Evolutionary conservation across 768 basidiomycete genomes (phyloP).

Genomic region (Suillus placidus): DNA sequence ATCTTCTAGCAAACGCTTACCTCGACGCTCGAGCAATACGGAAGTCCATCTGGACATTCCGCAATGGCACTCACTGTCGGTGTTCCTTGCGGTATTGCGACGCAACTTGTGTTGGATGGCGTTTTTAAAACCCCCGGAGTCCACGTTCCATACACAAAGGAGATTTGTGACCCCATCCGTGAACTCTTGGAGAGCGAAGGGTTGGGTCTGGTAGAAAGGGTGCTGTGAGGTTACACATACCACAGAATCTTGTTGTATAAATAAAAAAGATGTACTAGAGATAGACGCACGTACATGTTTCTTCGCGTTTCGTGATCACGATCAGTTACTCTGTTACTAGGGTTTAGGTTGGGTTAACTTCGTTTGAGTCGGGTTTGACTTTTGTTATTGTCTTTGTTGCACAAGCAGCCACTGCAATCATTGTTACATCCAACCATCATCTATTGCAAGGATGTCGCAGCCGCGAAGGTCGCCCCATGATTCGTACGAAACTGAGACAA

Average conservation of each 20-base stretch:
- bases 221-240: conserved; percentile 45
- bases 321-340: not conserved
- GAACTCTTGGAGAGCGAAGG: conserved; percentile 73
- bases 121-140: conserved; percentile 78
- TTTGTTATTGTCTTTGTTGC: conserved; percentile 3
- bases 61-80: conserved; percentile 95
- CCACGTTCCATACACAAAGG: conserved; percentile 83
- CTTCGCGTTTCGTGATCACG: not conserved
- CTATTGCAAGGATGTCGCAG: conserved; percentile 22
- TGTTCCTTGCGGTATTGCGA: conserved; percentile 91
- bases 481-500: conserved; percentile 64
- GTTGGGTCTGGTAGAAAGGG: conserved; percentile 69
- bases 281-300: not conserved
- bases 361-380: not conserved
- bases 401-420: not conserved
- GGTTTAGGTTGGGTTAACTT: not conserved
- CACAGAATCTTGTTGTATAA: not conserved
- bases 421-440: not conserved
- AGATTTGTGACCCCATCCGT: conserved; percentile 78
- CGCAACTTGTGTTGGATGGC: conserved; percentile 90
- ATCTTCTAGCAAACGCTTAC: conserved; percentile 74
- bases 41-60: conserved; percentile 74
- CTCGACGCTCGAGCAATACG: conserved; percentile 89
- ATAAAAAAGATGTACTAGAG: not conserved
- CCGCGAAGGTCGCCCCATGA: conserved; percentile 52